A percentile compares a stretch with the other conserved stretches of the same genome.
Conservation (phyloP, 2,329 filamentous ascomycete species). For the Aspergillus sp. region DNA sequence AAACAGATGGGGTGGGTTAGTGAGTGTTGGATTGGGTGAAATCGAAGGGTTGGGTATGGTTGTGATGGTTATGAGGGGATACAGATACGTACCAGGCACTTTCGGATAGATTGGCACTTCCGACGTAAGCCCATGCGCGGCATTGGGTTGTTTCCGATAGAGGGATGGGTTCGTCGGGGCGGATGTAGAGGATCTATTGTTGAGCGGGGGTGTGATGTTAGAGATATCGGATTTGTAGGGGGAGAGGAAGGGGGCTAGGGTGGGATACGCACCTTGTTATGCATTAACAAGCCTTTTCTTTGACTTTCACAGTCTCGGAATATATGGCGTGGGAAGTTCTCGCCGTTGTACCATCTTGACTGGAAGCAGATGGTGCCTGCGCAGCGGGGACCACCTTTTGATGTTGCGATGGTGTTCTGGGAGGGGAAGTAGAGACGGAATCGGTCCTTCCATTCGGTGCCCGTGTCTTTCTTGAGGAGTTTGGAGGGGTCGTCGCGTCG, state of each 20-base stretch:
- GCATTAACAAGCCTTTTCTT: constrained; percentile 74
- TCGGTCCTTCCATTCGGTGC: constrained; percentile 50
- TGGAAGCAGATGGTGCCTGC: constrained; percentile 85
- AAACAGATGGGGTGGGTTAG: no score
- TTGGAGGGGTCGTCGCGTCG: constrained; percentile 47
- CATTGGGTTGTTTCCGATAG: constrained; percentile 29
- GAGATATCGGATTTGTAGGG: no score
- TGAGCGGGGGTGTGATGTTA: neutral
- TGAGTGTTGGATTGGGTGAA: neutral
- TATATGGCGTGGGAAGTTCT: constrained; percentile 69
- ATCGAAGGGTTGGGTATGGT: neutral
- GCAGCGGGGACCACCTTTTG: constrained; percentile 62
- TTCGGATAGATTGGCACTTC: constrained; percentile 89
- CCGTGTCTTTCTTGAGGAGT: constrained; percentile 34
- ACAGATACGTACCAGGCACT: constrained; percentile 78
- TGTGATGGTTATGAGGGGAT: neutral
- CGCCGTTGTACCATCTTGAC: constrained; percentile 68
- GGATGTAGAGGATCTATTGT: constrained; percentile 37
- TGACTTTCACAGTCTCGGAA: constrained; percentile 76
- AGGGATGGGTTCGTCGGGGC: constrained; percentile 29
- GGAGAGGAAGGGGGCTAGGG: no score
- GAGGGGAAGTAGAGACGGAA: constrained; percentile 83
- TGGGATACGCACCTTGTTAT: constrained; percentile 69
- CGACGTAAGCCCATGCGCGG: constrained; percentile 77
- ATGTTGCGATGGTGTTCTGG: constrained; percentile 64